Conservation (phyloP, 371 early-diverging fungal species). For the Rhizopus microsporus region DNA sequence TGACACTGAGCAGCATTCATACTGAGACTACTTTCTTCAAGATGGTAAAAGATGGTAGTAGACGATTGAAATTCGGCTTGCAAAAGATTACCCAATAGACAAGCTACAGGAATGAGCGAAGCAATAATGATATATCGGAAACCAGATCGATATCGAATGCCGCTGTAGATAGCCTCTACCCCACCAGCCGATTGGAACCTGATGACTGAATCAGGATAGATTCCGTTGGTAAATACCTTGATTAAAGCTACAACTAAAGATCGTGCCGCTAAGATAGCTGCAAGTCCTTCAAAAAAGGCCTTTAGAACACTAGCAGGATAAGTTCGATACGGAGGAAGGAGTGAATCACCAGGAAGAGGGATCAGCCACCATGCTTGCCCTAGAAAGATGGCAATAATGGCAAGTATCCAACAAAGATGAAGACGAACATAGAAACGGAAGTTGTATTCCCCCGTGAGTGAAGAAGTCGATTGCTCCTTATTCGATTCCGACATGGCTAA, state of each 20-base stretch:
- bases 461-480: neutral
- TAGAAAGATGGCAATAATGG: conserved; percentile 12
- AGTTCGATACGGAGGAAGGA: conserved; percentile 16
- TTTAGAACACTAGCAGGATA: conserved; percentile 21
- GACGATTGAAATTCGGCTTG: conserved; percentile 21
- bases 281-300: conserved; percentile 11
- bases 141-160: conserved; percentile 16
- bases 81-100: conserved; percentile 12
- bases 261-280: conserved; percentile 6
- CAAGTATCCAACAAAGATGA: conserved; percentile 11
- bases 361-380: conserved; percentile 22
- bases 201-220: conserved; percentile 16
- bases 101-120: conserved; percentile 11
- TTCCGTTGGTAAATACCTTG: conserved; percentile 12
- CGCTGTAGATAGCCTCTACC: conserved; percentile 15
- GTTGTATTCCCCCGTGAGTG: neutral
- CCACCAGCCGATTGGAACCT: conserved; percentile 16
- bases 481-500: neutral
- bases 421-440: neutral
- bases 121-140: conserved; percentile 17
- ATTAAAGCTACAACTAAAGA: conserved; percentile 15
- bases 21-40: neutral
- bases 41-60: conserved; percentile 6
- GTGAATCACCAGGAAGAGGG: conserved; percentile 15
- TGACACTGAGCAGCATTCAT: conserved; percentile 11